Evolutionary conservation across 202 grass and related monocot genomes (phyloP), one percentile per base, ranked within the genome.

Genomic region (Carex sylvatica): DNA sequence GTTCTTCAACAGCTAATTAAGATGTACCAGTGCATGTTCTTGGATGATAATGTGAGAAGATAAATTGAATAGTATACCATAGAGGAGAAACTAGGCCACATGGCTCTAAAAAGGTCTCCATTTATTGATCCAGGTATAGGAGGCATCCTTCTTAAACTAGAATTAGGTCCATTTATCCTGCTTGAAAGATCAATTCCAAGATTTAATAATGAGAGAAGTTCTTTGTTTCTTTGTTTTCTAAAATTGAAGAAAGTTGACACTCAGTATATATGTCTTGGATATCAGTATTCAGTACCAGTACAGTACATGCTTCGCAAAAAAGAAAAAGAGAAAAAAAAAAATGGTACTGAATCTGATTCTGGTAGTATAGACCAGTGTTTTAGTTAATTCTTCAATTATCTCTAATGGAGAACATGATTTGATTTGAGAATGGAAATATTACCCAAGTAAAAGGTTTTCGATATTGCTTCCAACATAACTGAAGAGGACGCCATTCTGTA

Each of bases 401-500:
- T 33, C 14, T 56, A 58, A 77, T 19, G 7, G 9, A 35, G 2
- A 55, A 79, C 14, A 11, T 61, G 18, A 4, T 82, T 82, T 33
- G 12, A 82, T 82, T 68, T 52, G 22, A 69, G 63, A 51, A 38
- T 16, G 16, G 3, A 82, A 53, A 69, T 82, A 77, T 53, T 82
- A 82, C 80, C 60, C 80, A 69, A 55, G 5, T 82, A 82, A 35
- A 68, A 82, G 52, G 62, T 24, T 66, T 69, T 19, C 61, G 1
- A 82, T 82, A 52, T 68, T 82, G 28, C 64, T 82, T 69, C 61
- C 61, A 2, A 82, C 61, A 82, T 53, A 40, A 42, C 26, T 82
- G 40, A 82, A 69, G 80, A 82, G 80, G 5, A 15, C 44, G 68
- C 80, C 80, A 69, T 82, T 82, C 61, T 69, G 63, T 44, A 82